Percentiles rank a stretch among this genome's conserved stretches.
Evolutionary conservation across 805 yeast species (phyloP).

Genomic region (Yarrowia sp.): DNA sequence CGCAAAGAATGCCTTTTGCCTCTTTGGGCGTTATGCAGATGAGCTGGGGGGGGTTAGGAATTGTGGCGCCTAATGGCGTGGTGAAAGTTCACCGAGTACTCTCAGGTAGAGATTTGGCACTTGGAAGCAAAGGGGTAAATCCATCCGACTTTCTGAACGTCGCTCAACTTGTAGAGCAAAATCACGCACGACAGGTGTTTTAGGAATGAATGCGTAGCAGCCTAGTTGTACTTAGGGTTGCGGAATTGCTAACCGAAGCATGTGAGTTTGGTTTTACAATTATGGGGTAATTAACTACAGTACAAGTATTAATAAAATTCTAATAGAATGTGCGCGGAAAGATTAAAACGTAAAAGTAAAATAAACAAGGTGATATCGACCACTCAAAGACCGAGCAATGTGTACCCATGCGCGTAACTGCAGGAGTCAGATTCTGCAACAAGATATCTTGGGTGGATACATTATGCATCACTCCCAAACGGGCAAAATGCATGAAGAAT

Average conservation of each 20-base stretch:
- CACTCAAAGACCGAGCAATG: background rate
- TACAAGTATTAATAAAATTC: too few relatives aligned
- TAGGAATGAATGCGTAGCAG: background rate
- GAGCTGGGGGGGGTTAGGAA: background rate
- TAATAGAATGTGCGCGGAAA: too few relatives aligned
- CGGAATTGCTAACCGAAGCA: background rate
- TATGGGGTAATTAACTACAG: background rate
- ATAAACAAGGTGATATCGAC: background rate
- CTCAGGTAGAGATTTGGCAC: too few relatives aligned
- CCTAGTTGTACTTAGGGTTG: background rate
- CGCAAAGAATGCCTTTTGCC: constrained; percentile 1
- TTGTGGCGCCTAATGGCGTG: too few relatives aligned
- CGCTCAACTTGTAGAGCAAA: too few relatives aligned
- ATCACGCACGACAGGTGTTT: background rate
- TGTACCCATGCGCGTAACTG: background rate
- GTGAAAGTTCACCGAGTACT: too few relatives aligned
- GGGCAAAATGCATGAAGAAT: background rate
- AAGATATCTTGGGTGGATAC: background rate
- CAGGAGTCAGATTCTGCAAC: background rate
- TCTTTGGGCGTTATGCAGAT: background rate
- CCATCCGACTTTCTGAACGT: too few relatives aligned
- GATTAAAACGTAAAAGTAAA: background rate
- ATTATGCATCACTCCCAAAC: background rate
- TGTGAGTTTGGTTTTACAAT: background rate
- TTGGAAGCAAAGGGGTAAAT: too few relatives aligned